Evolutionary conservation across 2,329 filamentous ascomycete genomes (phyloP).

Genomic region (Aaosphaeria arxii): DNA sequence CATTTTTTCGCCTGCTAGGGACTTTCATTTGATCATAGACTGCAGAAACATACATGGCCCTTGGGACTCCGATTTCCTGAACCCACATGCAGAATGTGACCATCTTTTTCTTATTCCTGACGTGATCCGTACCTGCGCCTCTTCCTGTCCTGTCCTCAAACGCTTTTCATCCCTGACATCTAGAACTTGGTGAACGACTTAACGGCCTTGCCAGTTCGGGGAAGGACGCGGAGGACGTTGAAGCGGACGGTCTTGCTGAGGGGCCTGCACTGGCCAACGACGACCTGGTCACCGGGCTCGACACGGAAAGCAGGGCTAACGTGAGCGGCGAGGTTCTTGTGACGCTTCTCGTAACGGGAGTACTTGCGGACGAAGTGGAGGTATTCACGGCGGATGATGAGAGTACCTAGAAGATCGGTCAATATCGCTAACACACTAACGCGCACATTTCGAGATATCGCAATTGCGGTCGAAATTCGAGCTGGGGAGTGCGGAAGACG

Average conservation of each 20-base stretch:
- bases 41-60: slow-evolving; percentile 41
- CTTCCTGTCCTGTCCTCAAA: background rate
- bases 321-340: slow-evolving; percentile 99
- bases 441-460: background rate
- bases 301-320: slow-evolving; percentile 99
- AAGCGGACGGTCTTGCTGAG: slow-evolving; percentile 99
- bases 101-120: slow-evolving; percentile 28
- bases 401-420: slow-evolving; percentile 51
- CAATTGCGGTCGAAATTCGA: background rate
- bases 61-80: slow-evolving; percentile 39
- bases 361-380: slow-evolving; percentile 99
- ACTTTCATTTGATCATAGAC: slow-evolving; percentile 40
- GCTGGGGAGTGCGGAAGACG: slow-evolving; percentile 10
- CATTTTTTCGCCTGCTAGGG: slow-evolving; percentile 33
- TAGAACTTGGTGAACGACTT: slow-evolving; percentile 99
- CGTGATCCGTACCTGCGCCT: slow-evolving; percentile 9
- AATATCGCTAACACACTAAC: slow-evolving; percentile 8
- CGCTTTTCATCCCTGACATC: slow-evolving; percentile 3
- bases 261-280: slow-evolving; percentile 98
- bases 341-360: slow-evolving; percentile 99
- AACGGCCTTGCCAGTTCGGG: slow-evolving; percentile 93
- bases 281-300: slow-evolving; percentile 98
- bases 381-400: slow-evolving; percentile 99
- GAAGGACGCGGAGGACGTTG: slow-evolving; percentile 98
- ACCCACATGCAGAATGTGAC: slow-evolving; percentile 39